These are phyloP conservation scores for Auricularia heimuer DNA, from an alignment of 768 basidiomycete species.

Conservation along the genomic window DNA sequence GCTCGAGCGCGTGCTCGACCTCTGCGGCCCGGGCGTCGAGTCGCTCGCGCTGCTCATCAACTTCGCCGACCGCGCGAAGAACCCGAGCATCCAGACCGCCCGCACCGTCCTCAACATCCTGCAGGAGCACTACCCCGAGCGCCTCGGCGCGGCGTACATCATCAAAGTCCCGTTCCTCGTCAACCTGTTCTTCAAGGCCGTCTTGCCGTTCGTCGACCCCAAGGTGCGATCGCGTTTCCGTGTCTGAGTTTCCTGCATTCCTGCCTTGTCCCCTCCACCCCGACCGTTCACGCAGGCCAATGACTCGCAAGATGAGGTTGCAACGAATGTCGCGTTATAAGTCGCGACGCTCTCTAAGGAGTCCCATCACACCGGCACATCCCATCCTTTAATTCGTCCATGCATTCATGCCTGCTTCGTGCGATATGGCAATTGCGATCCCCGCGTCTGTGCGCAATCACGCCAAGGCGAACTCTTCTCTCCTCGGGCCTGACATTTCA, in stretches of 20 bases:
- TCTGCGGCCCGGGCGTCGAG: constrained; percentile 80
- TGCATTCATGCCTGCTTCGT: too few species aligned
- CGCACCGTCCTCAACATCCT: constrained; percentile 48
- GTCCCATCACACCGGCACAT: too few species aligned
- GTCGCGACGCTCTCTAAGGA: too few species aligned
- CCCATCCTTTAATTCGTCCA: too few species aligned
- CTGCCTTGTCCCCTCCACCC: too few species aligned
- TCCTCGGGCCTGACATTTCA: too few species aligned
- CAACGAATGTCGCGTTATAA: too few species aligned
- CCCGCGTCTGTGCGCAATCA: too few species aligned
- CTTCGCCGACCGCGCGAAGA: constrained; percentile 64
- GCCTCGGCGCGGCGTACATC: constrained; percentile 64
- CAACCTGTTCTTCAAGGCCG: constrained; percentile 65
- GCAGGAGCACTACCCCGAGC: constrained; percentile 80
- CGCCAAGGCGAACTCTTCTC: neutral
- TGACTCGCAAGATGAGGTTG: too few species aligned
- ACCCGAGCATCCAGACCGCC: constrained; percentile 30
- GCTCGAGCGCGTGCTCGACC: constrained; percentile 64
- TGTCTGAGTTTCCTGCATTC: too few species aligned
- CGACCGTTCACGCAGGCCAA: too few species aligned
- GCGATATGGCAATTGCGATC: too few species aligned
- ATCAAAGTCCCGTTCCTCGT: constrained; percentile 75
- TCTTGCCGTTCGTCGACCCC: constrained; percentile 77
- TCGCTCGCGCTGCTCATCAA: constrained; percentile 64
- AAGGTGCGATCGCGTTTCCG: neutral